Percentiles rank a stretch among this genome's conserved stretches.
Evolutionary conservation across 169 alveolate species (phyloP).

Genomic region (Theileria luwenshuni): DNA sequence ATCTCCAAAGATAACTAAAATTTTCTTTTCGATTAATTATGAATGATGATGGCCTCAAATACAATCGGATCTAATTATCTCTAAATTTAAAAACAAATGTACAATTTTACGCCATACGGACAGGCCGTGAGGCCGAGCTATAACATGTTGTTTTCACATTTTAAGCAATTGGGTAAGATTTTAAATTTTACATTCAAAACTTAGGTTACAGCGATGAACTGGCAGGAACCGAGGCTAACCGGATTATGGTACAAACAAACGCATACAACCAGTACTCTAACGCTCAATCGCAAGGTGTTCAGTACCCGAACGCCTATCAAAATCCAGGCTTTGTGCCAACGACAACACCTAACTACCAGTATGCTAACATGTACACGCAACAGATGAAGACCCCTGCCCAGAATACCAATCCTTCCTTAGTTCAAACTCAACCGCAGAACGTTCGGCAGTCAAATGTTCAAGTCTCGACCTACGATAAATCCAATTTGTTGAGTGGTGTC

Average conservation of each 20-base stretch:
- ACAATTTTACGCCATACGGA: constrained; percentile 9
- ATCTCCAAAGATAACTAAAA: too few species aligned
- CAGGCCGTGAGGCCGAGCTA: constrained; percentile 37
- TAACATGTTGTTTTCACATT: constrained; percentile 61
- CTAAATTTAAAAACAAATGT: constrained; percentile 1
- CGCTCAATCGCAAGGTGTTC: not conserved
- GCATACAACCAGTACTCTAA: not conserved
- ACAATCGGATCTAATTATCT: constrained; percentile 11
- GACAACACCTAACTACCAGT: constrained; percentile 2
- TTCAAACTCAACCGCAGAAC: constrained; percentile 11
- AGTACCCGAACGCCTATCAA: not conserved
- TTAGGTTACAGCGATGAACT: constrained; percentile 56
- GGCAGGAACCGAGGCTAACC: constrained; percentile 53
- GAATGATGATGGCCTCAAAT: too few species aligned
- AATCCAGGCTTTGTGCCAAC: not conserved
- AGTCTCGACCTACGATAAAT: constrained; percentile 15
- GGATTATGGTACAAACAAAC: constrained; percentile 28
- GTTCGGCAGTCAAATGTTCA: not conserved
- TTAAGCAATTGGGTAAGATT: constrained; percentile 57
- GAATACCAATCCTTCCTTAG: not conserved
- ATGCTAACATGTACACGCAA: not conserved
- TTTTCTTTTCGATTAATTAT: too few species aligned
- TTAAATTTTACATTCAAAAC: not conserved
- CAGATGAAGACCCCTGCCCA: constrained; percentile 6
- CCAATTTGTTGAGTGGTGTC: constrained; percentile 33